A percentile compares a stretch with the other conserved stretches of the same genome.
phyloP scores from a whole-genome alignment of 2,329 filamentous ascomycete genomes.

The Fusarium sp. region DNA sequence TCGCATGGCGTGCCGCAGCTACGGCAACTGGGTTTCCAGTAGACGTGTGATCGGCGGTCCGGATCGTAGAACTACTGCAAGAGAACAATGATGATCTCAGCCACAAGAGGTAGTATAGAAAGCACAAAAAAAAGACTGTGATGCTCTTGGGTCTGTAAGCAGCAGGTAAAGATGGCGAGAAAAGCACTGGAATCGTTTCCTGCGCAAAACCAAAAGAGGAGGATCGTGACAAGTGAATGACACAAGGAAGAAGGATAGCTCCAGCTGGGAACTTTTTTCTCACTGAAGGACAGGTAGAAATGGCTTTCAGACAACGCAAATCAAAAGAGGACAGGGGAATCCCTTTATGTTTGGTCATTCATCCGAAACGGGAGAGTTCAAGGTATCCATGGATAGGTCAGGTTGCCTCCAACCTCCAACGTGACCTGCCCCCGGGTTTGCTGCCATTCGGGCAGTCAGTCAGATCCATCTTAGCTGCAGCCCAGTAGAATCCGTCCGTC shows the following conservation, averaged over 20 bases:
- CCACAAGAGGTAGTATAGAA: constrained; percentile 1
- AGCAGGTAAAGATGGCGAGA: constrained; percentile 11
- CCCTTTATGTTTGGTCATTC: constrained; percentile 43
- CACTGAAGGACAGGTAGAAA: constrained; percentile 8
- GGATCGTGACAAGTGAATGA: constrained; percentile 4
- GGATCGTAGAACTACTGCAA: constrained; percentile 34
- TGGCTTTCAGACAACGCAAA: constrained; percentile 20
- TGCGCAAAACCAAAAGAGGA: constrained; percentile 12
- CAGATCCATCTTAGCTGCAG: constrained; percentile 17
- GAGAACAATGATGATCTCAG: constrained; percentile 21
- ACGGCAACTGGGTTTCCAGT: constrained; percentile 38
- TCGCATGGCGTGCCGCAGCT: constrained; percentile 47
- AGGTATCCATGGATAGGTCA: constrained; percentile 29
- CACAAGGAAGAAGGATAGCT: constrained; percentile 13
- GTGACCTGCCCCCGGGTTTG: constrained; percentile 38
- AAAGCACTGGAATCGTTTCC: constrained; percentile 3
- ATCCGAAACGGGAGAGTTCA: constrained; percentile 31
- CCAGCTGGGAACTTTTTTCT: constrained; percentile 1
- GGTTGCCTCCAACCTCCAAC: constrained; percentile 44
- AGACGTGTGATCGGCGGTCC: constrained; percentile 41
- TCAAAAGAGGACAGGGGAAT: constrained; percentile 36
- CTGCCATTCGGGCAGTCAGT: constrained; percentile 27
- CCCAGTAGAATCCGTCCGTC: constrained; percentile 12
- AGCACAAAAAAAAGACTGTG: constrained; percentile 8
- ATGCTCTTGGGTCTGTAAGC: constrained; percentile 12